Base-by-base conservation (phyloP, 306 rosid species). In the Mimosa pudica region DNA sequence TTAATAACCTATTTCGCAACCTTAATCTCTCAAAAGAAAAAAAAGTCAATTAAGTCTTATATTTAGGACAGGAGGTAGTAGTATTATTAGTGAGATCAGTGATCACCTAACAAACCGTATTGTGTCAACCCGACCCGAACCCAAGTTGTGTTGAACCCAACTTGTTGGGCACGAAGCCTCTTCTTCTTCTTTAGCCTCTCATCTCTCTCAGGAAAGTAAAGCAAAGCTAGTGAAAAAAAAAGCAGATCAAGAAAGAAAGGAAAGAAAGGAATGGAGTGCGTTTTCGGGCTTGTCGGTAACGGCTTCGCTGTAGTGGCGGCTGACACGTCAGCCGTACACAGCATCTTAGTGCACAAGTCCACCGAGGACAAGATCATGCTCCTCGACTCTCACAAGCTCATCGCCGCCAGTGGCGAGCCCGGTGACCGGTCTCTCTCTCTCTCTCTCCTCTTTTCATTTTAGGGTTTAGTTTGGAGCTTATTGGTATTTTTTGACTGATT, bases 311-410 rank as follows among this genome's bases (percentile, higher is more conserved):
- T 95, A 2, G 98, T 95, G 70, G 99, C 60, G 57, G 98, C 97
- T 4, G 99, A 95, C 64, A 85, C 99, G 1, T 93, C 99, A 55
- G 98, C 99, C 32, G 98, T 93, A 49, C 90, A 95, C 79, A 91
- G 98, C 88, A 95, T 95, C 81, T 84, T 95, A 51, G 99, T 95
- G 1, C 99, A 95, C 85, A 95, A 93, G 78, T 88, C 96, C 52
- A 91, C 93, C 86, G 99, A 95, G 82, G 99, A 95, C 91, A 95
- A 95, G 90, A 95, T 95, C 93, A 95, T 95, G 99, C 78, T 89
- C 48, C 99, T 95, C 72, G 99, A 95, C 65, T 90, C 99, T 5
- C 98, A 95, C 92, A 95, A 95, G 80, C 98, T 95, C 82, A 18
- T 93, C 86, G 99, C 99, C 55, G 98, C 99, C 60, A 92, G 97